phyloP scores from a whole-genome alignment of 1,284 basidiomycete genomes.

The Pseudomicrostroma phylloplanum region DNA sequence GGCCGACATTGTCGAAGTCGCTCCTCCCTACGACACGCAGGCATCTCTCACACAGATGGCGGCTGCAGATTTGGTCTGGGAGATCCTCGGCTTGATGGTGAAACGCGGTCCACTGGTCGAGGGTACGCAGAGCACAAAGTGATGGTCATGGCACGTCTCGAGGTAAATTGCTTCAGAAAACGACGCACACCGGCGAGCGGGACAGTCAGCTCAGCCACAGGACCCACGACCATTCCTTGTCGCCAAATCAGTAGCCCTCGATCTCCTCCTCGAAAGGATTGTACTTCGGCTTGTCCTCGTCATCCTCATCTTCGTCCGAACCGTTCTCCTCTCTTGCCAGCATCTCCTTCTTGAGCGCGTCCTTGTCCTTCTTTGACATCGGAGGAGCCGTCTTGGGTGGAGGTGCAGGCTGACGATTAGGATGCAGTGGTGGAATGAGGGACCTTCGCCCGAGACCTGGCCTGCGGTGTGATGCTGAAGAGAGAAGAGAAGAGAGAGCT shows the following conservation, averaged over 20 bases:
- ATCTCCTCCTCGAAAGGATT: conserved; percentile 26
- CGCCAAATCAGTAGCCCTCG: conserved; percentile 28
- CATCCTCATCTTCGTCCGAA: conserved; percentile 20
- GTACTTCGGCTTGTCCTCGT: conserved; percentile 18
- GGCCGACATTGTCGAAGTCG: no score
- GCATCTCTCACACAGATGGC: no score
- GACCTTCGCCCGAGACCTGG: neutral
- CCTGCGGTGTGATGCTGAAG: neutral
- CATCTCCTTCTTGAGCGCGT: conserved; percentile 15
- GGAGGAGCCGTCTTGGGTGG: neutral
- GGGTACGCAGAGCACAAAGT: no score
- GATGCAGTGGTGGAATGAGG: neutral
- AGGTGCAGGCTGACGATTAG: neutral
- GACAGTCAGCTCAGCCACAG: conserved; percentile 3
- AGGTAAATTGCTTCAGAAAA: no score
- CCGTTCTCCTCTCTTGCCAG: conserved; percentile 13
- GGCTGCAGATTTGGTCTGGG: no score
- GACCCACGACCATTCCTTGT: conserved; percentile 30
- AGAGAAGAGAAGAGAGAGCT: conserved; percentile 3
- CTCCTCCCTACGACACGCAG: no score
- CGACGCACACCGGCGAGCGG: no score
- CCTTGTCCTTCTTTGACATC: neutral
- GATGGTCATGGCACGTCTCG: no score
- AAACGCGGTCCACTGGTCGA: no score
- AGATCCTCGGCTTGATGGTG: no score